phyloP scores from a whole-genome alignment of 805 yeast genomes.

The Candida glaebosa region DNA sequence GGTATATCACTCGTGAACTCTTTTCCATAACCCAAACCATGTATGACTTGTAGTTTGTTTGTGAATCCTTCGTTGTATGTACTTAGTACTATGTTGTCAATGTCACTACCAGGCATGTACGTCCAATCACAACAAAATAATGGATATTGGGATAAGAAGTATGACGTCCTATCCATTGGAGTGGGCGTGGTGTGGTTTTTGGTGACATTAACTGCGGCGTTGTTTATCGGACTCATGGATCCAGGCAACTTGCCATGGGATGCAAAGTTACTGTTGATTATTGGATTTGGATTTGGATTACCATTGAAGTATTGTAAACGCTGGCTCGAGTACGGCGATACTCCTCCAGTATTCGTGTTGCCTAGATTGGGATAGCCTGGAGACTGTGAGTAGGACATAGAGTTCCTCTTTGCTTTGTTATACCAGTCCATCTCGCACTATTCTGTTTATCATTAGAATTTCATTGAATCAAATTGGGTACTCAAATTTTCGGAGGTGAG shows the following conservation, averaged over 20 bases:
- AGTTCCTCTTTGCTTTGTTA: conserved; percentile 10
- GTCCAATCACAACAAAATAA: conserved; percentile 37
- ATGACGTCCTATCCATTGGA: conserved; percentile 18
- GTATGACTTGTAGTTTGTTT: conserved; percentile 58
- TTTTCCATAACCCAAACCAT: conserved; percentile 25
- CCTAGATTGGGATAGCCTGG: conserved; percentile 9
- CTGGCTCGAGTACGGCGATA: conserved; percentile 1
- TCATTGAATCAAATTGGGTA: too few species aligned
- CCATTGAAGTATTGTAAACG: neutral
- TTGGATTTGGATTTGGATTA: neutral
- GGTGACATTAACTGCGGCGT: neutral
- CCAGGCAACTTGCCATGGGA: neutral
- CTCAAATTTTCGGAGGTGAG: too few species aligned
- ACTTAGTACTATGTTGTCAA: conserved; percentile 60
- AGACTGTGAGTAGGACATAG: conserved; percentile 6
- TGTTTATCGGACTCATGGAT: conserved; percentile 1
- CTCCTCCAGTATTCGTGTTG: conserved; percentile 1
- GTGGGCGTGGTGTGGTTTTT: conserved; percentile 1
- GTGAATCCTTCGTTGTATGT: conserved; percentile 75
- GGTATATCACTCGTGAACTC: conserved; percentile 18
- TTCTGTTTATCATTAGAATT: neutral
- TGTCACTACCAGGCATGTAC: conserved; percentile 18
- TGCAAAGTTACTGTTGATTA: neutral
- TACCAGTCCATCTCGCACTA: conserved; percentile 11
- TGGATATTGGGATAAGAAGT: conserved; percentile 27